phyloP scores from a whole-genome alignment of 2,329 filamentous ascomycete genomes.

The Pseudofabraea citricarpa region DNA sequence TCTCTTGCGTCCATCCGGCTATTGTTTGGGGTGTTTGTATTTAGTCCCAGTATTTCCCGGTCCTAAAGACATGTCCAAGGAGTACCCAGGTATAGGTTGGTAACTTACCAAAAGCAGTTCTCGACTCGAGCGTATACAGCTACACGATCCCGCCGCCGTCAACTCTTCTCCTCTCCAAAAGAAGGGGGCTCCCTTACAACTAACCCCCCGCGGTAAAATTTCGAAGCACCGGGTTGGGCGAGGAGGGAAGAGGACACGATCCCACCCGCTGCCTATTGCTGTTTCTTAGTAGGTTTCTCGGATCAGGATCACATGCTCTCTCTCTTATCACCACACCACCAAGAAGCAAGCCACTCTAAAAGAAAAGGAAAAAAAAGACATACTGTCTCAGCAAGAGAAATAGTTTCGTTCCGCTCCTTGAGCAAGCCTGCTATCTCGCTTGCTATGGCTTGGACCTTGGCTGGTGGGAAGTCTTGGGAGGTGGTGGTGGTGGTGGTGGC shows the following conservation, averaged over 20 bases:
- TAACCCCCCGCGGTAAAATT: slow-evolving; percentile 56
- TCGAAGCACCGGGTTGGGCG: slow-evolving; percentile 51
- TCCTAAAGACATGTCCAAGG: too few species aligned
- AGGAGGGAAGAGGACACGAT: slow-evolving; percentile 56
- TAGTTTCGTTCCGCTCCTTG: slow-evolving; percentile 48
- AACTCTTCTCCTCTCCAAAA: neutral
- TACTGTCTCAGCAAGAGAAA: slow-evolving; percentile 59
- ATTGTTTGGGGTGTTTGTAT: too few species aligned
- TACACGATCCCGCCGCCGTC: slow-evolving; percentile 5
- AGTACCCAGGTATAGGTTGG: too few species aligned
- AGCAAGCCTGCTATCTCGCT: slow-evolving; percentile 47
- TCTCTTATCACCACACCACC: too few species aligned
- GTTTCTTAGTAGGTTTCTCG: too few species aligned
- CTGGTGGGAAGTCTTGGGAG: slow-evolving; percentile 25
- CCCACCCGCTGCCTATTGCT: slow-evolving; percentile 53
- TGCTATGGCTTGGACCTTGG: slow-evolving; percentile 21
- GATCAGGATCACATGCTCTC: too few species aligned
- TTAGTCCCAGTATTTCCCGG: too few species aligned
- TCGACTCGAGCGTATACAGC: slow-evolving; percentile 27
- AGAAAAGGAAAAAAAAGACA: slow-evolving; percentile 9
- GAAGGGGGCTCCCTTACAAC: too few species aligned
- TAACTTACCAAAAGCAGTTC: slow-evolving; percentile 23
- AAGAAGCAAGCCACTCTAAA: too few species aligned
- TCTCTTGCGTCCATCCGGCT: slow-evolving; percentile 54
- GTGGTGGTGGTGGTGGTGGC: too few species aligned